Evolutionary conservation across 2,329 filamentous ascomycete genomes (phyloP), one percentile per base, ranked within the genome.

Genomic region (Alternaria consortialis): DNA sequence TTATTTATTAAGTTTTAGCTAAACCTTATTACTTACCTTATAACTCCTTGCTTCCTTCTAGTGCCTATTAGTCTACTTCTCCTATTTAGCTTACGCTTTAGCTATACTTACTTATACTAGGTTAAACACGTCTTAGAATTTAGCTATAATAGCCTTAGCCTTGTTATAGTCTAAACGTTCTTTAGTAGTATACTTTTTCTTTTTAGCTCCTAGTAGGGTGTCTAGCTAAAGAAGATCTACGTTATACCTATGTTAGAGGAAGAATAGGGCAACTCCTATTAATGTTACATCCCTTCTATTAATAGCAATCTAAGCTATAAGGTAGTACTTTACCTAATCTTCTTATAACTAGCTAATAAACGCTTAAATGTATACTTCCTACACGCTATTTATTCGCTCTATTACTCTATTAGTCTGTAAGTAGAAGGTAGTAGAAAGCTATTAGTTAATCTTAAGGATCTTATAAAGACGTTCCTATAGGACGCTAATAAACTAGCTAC

Each of bases 351-450:
- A 59, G 12, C 13, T 53, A 0, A n/a, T 25, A 5, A 50, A 34
- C n/a, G 34, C 13, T 29, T 23, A 3, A 2, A 52, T 12, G 40
- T 40, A 32, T 5, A 5, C 27, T 50, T 44, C 36, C 29, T 20
- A 23, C 27, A 17, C 25, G 17, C 50, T 39, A 31, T 58, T 58
- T 13, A 40, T 52, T 15, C 40, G 23, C 13, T 61, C 40, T 25
- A 27, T 57, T 7, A 31, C 7, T 8, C 53, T 25, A 17, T 61
- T 25, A 25, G 53, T 61, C 42, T 61, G 25, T 4, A 32, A 47
- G 40, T 61, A 34, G 25, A 42, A 57, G 7, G 37, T 32, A 2
- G 47, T 61, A n/a, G 34, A 61, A 3, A 61, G 37, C 9, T 37
- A 5, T 3, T 12, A 40, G 3, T 52, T 53, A 25, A 46, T 25